Evolutionary conservation across 1,139 yeast genomes (phyloP), one percentile per base, ranked within the genome.

Genomic region (Suhomyces panamericanus): DNA sequence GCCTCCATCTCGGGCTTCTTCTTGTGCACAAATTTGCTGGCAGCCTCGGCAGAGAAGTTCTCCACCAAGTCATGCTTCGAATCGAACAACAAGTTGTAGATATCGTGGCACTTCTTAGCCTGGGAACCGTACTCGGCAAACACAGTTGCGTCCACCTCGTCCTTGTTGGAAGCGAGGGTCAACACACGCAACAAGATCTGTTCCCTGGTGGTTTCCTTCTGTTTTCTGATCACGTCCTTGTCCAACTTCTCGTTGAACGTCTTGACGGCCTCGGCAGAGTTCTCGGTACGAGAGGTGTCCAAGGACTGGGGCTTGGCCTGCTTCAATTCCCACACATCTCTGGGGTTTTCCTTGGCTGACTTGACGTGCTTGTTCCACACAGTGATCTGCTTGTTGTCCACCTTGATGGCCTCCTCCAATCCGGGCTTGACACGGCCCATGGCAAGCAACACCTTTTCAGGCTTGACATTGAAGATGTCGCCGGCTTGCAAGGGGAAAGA

Each of bases 341-440:
- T 68, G 17, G 93, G 91, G 57, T 80, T 73, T 43, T 69, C 73
- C 51, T 70, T 73, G 49, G 88, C 87, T 28, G 70, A 60, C 22
- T 71, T 68, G 16, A 91, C 84, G 62, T 80, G 86, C 48, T 75
- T 70, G 67, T 89, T 90, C 93, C 91, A 91, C 50, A 79, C 77
- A 17, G 75, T 66, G 40, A 88, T 81, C 66, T 89, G 96, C 29
- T 73, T 72, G 58, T 80, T 81, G 59, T 88, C 96, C 31, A 83
- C 73, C 52, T 79, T 78, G 44, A 87, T 69, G 6, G 96, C 79
- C 56, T 83, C 75, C 54, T 77, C 77, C 38, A 87, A 64, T 48
- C 87, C 75, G 42, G 97, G 98, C 66, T 90, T 91, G 49, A 76
- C 71, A 48, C 87, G 80, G 50, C 98, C 98, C 67, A 90, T 70